Conservation (phyloP, 2,329 filamentous ascomycete species). For the Chrysoporthe cubensis region DNA sequence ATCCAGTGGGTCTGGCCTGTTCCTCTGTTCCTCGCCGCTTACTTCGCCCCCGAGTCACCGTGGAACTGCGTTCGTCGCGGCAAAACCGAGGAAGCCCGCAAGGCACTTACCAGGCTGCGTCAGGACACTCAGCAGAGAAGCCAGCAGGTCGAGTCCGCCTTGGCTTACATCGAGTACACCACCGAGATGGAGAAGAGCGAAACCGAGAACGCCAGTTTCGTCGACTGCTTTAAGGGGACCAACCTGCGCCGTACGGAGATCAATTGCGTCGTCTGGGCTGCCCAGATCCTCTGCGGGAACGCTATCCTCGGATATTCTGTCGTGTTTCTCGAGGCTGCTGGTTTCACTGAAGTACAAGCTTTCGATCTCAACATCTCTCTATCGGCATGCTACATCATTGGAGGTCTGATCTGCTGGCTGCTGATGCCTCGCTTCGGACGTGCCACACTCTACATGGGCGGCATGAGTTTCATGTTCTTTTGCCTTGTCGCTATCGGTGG, state of each 20-base stretch:
- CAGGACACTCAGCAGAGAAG: constrained; percentile 33
- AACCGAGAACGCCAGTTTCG: constrained; percentile 31
- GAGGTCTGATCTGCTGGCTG: constrained; percentile 45
- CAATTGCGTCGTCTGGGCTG: constrained; percentile 44
- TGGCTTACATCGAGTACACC: constrained; percentile 34
- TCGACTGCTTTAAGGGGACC: constrained; percentile 34
- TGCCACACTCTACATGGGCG: constrained; percentile 46
- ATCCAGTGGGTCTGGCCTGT: constrained; percentile 46
- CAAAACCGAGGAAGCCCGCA: constrained; percentile 35
- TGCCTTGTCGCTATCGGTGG: constrained; percentile 42
- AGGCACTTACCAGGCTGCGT: constrained; percentile 34
- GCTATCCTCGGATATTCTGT: constrained; percentile 43
- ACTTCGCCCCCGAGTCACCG: constrained; percentile 44
- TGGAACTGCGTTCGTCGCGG: constrained; percentile 41
- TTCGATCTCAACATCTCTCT: constrained; percentile 46
- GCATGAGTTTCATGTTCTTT: constrained; percentile 44
- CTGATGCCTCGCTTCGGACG: constrained; percentile 45
- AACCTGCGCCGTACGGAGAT: constrained; percentile 36
- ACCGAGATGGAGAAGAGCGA: constrained; percentile 33
- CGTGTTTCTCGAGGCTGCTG: constrained; percentile 45
- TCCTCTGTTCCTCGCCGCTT: constrained; percentile 38
- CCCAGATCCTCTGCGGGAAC: constrained; percentile 44
- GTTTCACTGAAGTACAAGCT: constrained; percentile 41
- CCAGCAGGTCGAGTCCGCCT: constrained; percentile 34
- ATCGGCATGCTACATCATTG: constrained; percentile 46